These are phyloP conservation scores for Coemansia sp. DNA, from an alignment of 192 early-diverging fungal genomes.

Conservation along the genomic window DNA sequence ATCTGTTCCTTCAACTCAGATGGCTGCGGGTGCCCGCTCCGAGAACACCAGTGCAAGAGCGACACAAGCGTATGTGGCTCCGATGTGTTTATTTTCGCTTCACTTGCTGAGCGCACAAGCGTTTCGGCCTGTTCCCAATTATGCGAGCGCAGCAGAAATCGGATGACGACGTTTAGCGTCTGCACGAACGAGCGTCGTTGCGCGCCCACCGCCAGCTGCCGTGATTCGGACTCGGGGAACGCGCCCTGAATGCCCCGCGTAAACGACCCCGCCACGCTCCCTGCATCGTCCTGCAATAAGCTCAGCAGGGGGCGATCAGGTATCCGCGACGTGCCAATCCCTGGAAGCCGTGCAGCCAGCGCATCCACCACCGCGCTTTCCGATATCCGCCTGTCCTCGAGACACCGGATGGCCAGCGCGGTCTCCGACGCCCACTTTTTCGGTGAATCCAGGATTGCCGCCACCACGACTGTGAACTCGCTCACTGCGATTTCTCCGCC, in stretches of 20 bases:
- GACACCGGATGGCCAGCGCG: conserved; percentile 30
- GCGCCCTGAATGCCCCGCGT: conserved; percentile 1
- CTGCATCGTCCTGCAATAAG: conserved; percentile 7
- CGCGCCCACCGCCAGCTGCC: not conserved
- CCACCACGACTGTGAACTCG: conserved; percentile 22
- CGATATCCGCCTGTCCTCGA: conserved; percentile 25
- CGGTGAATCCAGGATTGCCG: conserved; percentile 21
- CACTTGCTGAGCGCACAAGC: conserved; percentile 13
- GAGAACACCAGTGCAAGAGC: conserved; percentile 13
- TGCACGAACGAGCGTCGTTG: conserved; percentile 18
- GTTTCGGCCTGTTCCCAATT: conserved; percentile 15
- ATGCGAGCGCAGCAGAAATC: conserved; percentile 20
- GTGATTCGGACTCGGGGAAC: not conserved
- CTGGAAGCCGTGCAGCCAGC: conserved; percentile 36
- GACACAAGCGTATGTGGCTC: conserved; percentile 17
- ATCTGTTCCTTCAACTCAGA: conserved; percentile 3
- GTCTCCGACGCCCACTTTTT: conserved; percentile 25
- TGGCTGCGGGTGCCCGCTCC: not conserved
- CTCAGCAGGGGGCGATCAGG: conserved; percentile 25
- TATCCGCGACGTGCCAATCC: conserved; percentile 7
- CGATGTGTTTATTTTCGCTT: conserved; percentile 12
- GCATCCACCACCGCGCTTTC: conserved; percentile 35
- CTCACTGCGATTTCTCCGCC: conserved; percentile 7
- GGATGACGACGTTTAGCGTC: conserved; percentile 23
- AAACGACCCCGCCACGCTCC: not conserved